phyloP scores from a whole-genome alignment of 768 basidiomycete species.

The Phlebiopsis flavidoalba region DNA sequence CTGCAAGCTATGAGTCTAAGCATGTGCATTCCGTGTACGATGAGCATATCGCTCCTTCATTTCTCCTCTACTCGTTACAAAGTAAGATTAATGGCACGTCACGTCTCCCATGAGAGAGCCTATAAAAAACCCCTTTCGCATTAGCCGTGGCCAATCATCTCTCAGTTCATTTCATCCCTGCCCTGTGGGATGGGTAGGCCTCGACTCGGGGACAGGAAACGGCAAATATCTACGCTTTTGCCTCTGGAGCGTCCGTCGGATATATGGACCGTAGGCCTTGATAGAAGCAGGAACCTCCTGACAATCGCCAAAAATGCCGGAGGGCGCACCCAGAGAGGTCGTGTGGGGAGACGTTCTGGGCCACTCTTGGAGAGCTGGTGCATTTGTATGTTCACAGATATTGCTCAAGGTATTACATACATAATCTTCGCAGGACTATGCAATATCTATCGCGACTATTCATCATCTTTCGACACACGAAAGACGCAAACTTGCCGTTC shows the following conservation, averaged over 20 bases:
- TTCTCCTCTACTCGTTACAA: constrained; percentile 91
- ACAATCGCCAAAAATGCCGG: constrained; percentile 67
- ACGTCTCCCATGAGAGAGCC: neutral
- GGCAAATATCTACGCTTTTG: constrained; percentile 92
- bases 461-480: constrained; percentile 86
- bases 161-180: constrained; percentile 64
- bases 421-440: constrained; percentile 66
- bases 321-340: constrained; percentile 56
- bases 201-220: constrained; percentile 96
- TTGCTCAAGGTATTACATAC: neutral
- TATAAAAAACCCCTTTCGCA: constrained; percentile 2
- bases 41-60: constrained; percentile 75
- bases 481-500: constrained; percentile 67
- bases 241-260: constrained; percentile 55
- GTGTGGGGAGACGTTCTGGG: constrained; percentile 77
- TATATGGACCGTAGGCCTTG: constrained; percentile 77
- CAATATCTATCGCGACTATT: constrained; percentile 95
- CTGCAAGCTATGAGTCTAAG: constrained; percentile 56
- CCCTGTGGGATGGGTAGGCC: constrained; percentile 77
- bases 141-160: constrained; percentile 89
- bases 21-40: constrained; percentile 87
- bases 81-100: constrained; percentile 14
- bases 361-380: constrained; percentile 66
- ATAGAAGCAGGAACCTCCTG: constrained; percentile 78
- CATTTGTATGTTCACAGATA: constrained; percentile 58